A percentile compares a stretch with the other conserved stretches of the same genome.
Evolutionary conservation across 1,139 yeast species (phyloP).

Genomic region (Starmera stellimalicola): DNA sequence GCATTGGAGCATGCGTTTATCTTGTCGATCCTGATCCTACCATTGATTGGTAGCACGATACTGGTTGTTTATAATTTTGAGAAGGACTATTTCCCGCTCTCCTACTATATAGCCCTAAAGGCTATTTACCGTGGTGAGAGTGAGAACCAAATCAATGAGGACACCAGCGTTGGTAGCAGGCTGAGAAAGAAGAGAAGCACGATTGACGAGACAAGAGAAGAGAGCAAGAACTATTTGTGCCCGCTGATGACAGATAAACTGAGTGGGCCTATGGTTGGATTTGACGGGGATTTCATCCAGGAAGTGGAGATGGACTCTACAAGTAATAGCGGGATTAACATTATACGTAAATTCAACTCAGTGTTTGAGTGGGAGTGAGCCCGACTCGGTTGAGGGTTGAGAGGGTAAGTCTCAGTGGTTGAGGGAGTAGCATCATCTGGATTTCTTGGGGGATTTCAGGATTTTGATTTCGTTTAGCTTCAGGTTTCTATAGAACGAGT

Average conservation of each 20-base stretch:
- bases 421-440: no score
- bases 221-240: constrained; percentile 56
- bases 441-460: no score
- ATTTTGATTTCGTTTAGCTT: constrained; percentile 7
- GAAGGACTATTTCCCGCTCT: constrained; percentile 48
- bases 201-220: constrained; percentile 59
- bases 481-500: constrained; percentile 1
- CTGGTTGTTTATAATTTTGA: constrained; percentile 47
- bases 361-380: constrained; percentile 34
- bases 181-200: constrained; percentile 29
- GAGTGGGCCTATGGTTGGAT: constrained; percentile 72
- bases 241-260: constrained; percentile 53
- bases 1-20: constrained; percentile 54
- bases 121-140: constrained; percentile 28
- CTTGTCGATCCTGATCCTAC: constrained; percentile 41
- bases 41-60: constrained; percentile 41
- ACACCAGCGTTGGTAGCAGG: background rate
- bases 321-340: constrained; percentile 31
- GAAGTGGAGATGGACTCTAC: constrained; percentile 38
- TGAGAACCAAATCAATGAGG: background rate
- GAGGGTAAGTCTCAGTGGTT: no score
- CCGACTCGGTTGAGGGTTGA: no score
- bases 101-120: constrained; percentile 52
- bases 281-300: constrained; percentile 53
- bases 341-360: constrained; percentile 18